Evolutionary conservation across 177 flowering plant species (phyloP).

Genomic region (Tripterygium wilfordii): DNA sequence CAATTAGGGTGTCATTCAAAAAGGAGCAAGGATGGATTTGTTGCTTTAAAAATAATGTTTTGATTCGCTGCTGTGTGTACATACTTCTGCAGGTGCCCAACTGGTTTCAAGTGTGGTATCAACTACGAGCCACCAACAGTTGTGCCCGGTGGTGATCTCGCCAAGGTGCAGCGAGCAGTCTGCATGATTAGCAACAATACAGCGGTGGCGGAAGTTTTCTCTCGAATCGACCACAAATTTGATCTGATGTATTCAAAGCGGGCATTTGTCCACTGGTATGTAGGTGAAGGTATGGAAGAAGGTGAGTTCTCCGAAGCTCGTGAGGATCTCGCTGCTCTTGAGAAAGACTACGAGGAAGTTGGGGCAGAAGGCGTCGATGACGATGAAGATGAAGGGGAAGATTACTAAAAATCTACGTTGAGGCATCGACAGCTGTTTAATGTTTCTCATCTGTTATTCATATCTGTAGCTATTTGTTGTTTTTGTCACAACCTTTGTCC

Average conservation of each 20-base stretch:
- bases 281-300: conserved; percentile 43
- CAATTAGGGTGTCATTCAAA: no score
- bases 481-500: no score
- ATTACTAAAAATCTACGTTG: conserved; percentile 8
- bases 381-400: conserved; percentile 25
- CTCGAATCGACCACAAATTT: conserved; percentile 30
- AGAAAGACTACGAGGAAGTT: conserved; percentile 40
- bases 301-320: conserved; percentile 43
- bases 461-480: neutral
- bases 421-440: neutral
- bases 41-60: neutral
- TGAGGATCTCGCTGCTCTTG: conserved; percentile 42
- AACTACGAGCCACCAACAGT: conserved; percentile 38
- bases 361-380: conserved; percentile 36
- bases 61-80: neutral
- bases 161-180: conserved; percentile 35
- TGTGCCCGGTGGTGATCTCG: conserved; percentile 39
- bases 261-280: conserved; percentile 42
- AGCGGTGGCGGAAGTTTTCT: conserved; percentile 35
- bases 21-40: no score
- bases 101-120: conserved; percentile 40
- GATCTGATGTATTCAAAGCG: conserved; percentile 38
- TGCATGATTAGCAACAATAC: conserved; percentile 45
- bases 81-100: conserved; percentile 26
- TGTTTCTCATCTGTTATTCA: neutral